Evolutionary conservation across 2,329 filamentous ascomycete genomes (phyloP).

Genomic region (Pseudocercospora eumusae): DNA sequence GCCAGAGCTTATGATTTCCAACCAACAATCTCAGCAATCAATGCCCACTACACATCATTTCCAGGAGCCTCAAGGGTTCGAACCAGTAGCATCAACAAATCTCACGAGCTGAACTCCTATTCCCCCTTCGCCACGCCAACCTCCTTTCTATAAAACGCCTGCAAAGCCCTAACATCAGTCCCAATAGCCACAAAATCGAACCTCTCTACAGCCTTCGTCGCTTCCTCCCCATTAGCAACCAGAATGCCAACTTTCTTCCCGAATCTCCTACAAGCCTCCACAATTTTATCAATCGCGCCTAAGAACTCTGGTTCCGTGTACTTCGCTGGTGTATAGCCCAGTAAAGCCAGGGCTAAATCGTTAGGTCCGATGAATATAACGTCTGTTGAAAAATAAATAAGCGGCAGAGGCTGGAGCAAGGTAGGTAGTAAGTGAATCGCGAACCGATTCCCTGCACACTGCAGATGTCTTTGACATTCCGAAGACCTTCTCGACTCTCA

Average conservation of each 20-base stretch:
- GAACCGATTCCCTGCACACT: conserved; percentile 55
- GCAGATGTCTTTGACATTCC: conserved; percentile 51
- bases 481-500: too few relatives aligned
- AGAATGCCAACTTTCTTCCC: conserved; percentile 65
- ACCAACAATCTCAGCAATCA: too few relatives aligned
- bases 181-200: conserved; percentile 51
- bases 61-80: too few relatives aligned
- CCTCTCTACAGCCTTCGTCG: conserved; percentile 51
- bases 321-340: conserved; percentile 48
- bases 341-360: conserved; percentile 57
- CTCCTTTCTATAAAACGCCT: conserved; percentile 34
- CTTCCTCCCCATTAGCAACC: conserved; percentile 52
- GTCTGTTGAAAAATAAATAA: too few relatives aligned
- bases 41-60: too few relatives aligned
- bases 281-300: conserved; percentile 53
- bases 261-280: conserved; percentile 59
- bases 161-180: conserved; percentile 29
- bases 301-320: conserved; percentile 49
- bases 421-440: too few relatives aligned
- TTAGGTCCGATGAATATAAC: conserved; percentile 56
- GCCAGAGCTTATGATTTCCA: too few relatives aligned
- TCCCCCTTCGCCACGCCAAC: neutral
- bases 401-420: too few relatives aligned
- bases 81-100: too few relatives aligned
- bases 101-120: too few relatives aligned